These are phyloP conservation scores for Aphanomyces stellatus DNA, from an alignment of 352 stramenopile genomes.

Conservation along the genomic window DNA sequence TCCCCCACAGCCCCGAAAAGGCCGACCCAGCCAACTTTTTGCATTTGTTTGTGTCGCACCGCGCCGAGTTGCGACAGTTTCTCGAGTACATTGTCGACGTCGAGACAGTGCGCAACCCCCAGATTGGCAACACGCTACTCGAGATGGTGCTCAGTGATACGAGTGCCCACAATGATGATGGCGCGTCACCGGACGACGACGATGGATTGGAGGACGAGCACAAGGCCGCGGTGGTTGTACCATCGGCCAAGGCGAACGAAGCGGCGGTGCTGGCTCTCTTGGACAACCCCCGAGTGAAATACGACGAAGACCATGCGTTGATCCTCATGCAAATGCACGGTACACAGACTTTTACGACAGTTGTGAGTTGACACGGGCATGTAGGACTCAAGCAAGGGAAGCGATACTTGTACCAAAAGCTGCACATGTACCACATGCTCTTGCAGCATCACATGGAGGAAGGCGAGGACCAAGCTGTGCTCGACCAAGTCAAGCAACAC, in stretches of 20 bases:
- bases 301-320: constrained; percentile 90
- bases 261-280: constrained; percentile 81
- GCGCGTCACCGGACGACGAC: constrained; percentile 15
- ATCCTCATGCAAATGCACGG: constrained; percentile 88
- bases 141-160: constrained; percentile 79
- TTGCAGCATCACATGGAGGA: constrained; percentile 91
- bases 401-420: constrained; percentile 91
- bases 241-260: constrained; percentile 31
- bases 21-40: constrained; percentile 83
- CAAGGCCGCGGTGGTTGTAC: constrained; percentile 30
- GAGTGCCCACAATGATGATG: neutral
- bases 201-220: constrained; percentile 25
- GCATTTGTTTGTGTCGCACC: constrained; percentile 89
- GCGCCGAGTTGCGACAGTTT: constrained; percentile 80
- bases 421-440: constrained; percentile 92
- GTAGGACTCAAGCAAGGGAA: constrained; percentile 87
- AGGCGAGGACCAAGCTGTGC: constrained; percentile 83
- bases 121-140: constrained; percentile 82
- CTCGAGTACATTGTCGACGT: constrained; percentile 86
- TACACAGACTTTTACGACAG: neutral
- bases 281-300: constrained; percentile 83
- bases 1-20: constrained; percentile 49
- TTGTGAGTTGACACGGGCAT: too few species aligned
- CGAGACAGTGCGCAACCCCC: constrained; percentile 81
- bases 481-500: constrained; percentile 85